Base-by-base conservation (phyloP, 2,329 filamentous ascomycete species). In the Zymoseptoria tritici region DNA sequence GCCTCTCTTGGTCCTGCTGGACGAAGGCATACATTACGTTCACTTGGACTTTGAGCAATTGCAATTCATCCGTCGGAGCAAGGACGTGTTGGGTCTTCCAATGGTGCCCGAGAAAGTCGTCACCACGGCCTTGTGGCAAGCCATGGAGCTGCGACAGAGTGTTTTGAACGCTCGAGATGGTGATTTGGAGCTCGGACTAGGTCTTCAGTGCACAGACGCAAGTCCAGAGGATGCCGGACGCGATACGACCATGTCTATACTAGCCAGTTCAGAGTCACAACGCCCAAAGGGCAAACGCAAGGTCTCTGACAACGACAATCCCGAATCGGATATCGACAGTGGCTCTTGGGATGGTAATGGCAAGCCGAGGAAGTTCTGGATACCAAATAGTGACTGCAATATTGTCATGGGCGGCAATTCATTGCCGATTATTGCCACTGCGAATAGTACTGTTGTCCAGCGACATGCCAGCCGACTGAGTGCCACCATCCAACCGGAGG, bases 1-100 rank as follows among this genome's bases (percentile, higher is more conserved):
- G 64, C 81, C 81, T 9, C 71, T 85, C 4, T 71, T 83, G 7
- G 81, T 83, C 0, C 71, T 85, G 2, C 71, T 85, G 3, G 81
- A 85, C 59, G 80, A 83, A 70, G 82, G 82, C 0, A 83, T 85
- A 8, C 81, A 84, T 66, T 85, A 84, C 70, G 75, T 83, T 2
- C 82, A 85, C 67, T 76, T 85, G 65, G 78, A 81, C 42, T 84
- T 83, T 61, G 82, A 84, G 64, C 81, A 83, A 61, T 70, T 85
- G 8, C 80, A 84, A 61, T 80, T 78, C 64, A 83, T 84, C 57
- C 76, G 77, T 9, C 72, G 69, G 55, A 75, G 81, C 21, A 76
- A 77, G 52, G 82, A 85, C 64, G 71, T 79, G 13, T 76, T 84
- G 54, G 81, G 81, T 3, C 69, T 83, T 2, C 81, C 81, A 2